Conservation (phyloP, 192 early-diverging fungal genomes). For the Coemansia javaensis region DNA sequence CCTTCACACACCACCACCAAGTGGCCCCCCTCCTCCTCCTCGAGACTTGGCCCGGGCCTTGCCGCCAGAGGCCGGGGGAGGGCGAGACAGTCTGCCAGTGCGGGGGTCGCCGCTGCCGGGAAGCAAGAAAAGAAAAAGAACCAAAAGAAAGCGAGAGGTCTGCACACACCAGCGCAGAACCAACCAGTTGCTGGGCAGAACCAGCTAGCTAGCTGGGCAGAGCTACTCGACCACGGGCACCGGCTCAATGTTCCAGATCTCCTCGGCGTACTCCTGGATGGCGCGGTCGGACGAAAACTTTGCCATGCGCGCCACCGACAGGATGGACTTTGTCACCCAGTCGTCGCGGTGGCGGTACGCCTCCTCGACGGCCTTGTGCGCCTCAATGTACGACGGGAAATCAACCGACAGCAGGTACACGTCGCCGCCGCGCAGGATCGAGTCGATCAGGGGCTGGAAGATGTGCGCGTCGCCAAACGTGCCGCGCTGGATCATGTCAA, state of each 20-base stretch:
- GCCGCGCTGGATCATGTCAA: slow-evolving; percentile 74
- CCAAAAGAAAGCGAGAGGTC: not conserved
- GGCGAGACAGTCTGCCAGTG: too few relatives aligned
- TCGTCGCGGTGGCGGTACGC: slow-evolving; percentile 75
- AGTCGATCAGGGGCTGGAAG: slow-evolving; percentile 73
- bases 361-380: slow-evolving; percentile 76
- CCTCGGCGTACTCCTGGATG: slow-evolving; percentile 88
- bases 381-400: slow-evolving; percentile 72
- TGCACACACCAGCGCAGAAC: not conserved
- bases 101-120: too few relatives aligned
- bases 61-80: too few relatives aligned
- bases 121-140: slow-evolving; percentile 1
- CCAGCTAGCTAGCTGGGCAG: too few relatives aligned
- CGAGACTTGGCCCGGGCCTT: too few relatives aligned
- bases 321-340: slow-evolving; percentile 89
- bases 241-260: slow-evolving; percentile 84
- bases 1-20: too few relatives aligned
- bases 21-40: too few relatives aligned
- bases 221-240: slow-evolving; percentile 29
- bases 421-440: slow-evolving; percentile 79
- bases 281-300: slow-evolving; percentile 88
- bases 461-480: slow-evolving; percentile 77
- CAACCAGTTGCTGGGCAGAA: slow-evolving; percentile 13
- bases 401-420: slow-evolving; percentile 65
- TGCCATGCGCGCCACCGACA: slow-evolving; percentile 87